Percentiles rank a stretch among this genome's conserved stretches.
Conservation (phyloP, 2,329 filamentous ascomycete species). For the Aureobasidium melanogenum region DNA sequence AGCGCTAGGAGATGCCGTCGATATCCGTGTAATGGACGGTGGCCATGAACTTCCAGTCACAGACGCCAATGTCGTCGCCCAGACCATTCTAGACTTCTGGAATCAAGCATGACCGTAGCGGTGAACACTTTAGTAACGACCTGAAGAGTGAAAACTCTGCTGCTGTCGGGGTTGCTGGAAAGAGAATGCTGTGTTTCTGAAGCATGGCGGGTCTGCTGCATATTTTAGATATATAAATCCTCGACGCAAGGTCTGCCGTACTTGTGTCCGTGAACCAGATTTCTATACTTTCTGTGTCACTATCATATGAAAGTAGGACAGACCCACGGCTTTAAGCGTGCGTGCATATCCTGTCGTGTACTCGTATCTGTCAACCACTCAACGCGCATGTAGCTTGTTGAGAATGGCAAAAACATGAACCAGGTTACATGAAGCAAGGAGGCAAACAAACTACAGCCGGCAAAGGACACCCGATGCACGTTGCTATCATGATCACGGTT, state of each 20-base stretch:
- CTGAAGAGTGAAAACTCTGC: neutral
- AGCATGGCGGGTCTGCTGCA: neutral
- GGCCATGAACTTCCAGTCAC: constrained; percentile 65
- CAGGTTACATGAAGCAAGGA: neutral
- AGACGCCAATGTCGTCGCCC: constrained; percentile 49
- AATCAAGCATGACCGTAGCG: neutral
- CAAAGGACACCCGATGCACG: neutral
- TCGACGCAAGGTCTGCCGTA: neutral
- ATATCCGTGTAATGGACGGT: constrained; percentile 49
- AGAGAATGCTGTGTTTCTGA: neutral
- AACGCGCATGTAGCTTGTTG: neutral
- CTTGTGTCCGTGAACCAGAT: neutral
- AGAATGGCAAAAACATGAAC: neutral
- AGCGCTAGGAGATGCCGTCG: constrained; percentile 48
- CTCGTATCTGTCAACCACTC: neutral
- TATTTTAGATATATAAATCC: neutral
- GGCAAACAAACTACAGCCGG: neutral
- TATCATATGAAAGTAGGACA: neutral
- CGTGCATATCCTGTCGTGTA: neutral
- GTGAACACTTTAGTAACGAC: neutral
- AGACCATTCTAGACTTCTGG: constrained; percentile 40
- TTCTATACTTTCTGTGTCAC: neutral
- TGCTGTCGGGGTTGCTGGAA: neutral
- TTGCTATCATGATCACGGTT: neutral
- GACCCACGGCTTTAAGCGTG: neutral